Percentiles rank a stretch among this genome's conserved stretches.
Conservation (phyloP, 768 basidiomycete genomes). For the Pholiota molesta region DNA sequence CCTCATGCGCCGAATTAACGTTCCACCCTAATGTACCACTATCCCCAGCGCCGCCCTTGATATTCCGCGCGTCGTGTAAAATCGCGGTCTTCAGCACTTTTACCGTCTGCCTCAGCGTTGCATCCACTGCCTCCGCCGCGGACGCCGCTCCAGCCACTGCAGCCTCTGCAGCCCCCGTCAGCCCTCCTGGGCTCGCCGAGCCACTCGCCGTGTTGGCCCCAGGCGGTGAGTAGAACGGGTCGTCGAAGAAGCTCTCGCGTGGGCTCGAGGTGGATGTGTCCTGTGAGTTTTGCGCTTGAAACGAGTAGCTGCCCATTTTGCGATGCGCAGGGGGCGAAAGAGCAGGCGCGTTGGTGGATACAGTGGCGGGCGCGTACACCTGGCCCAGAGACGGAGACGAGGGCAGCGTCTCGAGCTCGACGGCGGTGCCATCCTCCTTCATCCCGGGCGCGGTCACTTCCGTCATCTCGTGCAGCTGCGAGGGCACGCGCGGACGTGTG, state of each 20-base stretch:
- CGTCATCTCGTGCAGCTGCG: background rate
- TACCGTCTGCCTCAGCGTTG: conserved; percentile 57
- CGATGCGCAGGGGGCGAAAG: conserved; percentile 22
- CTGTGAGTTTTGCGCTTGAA: conserved; percentile 22
- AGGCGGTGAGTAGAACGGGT: background rate
- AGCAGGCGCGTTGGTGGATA: background rate
- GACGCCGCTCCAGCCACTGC: conserved; percentile 7
- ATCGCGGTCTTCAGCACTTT: conserved; percentile 70
- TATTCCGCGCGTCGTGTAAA: conserved; percentile 76
- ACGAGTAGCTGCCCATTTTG: conserved; percentile 45
- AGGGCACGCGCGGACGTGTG: too few relatives aligned
- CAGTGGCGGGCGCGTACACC: conserved; percentile 4
- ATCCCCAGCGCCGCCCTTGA: conserved; percentile 52
- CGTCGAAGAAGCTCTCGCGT: conserved; percentile 23
- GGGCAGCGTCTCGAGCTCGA: conserved; percentile 25
- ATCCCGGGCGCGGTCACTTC: background rate
- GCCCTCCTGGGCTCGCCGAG: background rate
- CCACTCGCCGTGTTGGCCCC: background rate
- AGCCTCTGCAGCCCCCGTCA: conserved; percentile 10
- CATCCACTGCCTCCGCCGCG: conserved; percentile 27
- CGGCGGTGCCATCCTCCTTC: conserved; percentile 7
- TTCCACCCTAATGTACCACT: conserved; percentile 50
- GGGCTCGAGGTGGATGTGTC: conserved; percentile 5
- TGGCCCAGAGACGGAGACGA: conserved; percentile 11
- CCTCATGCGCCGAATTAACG: conserved; percentile 61